A percentile compares a stretch with the other conserved stretches of the same genome.
Evolutionary conservation across 2,329 filamentous ascomycete genomes (phyloP).

Genomic region (Stemphylium beticola): DNA sequence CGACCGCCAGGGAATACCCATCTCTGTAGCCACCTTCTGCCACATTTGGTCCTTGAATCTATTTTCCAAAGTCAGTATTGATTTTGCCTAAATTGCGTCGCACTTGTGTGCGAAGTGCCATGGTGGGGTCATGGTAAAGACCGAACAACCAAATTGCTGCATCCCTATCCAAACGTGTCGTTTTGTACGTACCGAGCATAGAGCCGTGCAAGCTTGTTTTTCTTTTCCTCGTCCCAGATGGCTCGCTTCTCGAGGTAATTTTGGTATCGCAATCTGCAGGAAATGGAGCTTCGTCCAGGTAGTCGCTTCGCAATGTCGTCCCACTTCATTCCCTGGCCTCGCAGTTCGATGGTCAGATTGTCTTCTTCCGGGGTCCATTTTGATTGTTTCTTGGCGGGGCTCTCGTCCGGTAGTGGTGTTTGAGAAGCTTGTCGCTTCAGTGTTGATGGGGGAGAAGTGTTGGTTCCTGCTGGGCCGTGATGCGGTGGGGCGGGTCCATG

Average conservation of each 20-base stretch:
- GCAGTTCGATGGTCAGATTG: slow-evolving; percentile 88
- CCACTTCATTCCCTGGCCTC: slow-evolving; percentile 95
- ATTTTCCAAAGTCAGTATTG: slow-evolving; percentile 31
- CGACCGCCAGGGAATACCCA: slow-evolving; percentile 92
- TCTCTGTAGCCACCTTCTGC: slow-evolving; percentile 92
- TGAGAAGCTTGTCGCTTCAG: slow-evolving; percentile 48
- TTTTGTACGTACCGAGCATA: slow-evolving; percentile 78
- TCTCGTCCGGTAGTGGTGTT: slow-evolving; percentile 45
- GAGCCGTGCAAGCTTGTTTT: slow-evolving; percentile 91
- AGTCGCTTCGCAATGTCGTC: slow-evolving; percentile 94
- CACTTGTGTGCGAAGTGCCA: slow-evolving; percentile 5
- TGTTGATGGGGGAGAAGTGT: slow-evolving; percentile 43
- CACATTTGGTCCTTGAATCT: slow-evolving; percentile 99
- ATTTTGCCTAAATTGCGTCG: slow-evolving; percentile 11
- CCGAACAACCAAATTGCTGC: slow-evolving; percentile 3
- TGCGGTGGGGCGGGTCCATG: slow-evolving; percentile 46
- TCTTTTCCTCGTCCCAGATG: slow-evolving; percentile 97
- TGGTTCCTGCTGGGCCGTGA: slow-evolving; percentile 33
- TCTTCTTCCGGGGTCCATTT: slow-evolving; percentile 97
- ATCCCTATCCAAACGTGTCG: slow-evolving; percentile 1
- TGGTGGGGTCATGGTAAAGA: slow-evolving; percentile 10
- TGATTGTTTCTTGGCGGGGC: slow-evolving; percentile 67
- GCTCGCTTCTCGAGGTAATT: slow-evolving; percentile 94
- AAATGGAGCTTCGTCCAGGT: slow-evolving; percentile 90
- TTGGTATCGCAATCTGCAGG: slow-evolving; percentile 92